Evolutionary conservation across 176 grass and related monocot species (phyloP), one percentile per base, ranked within the genome.

Genomic region (Lolium rigidum): DNA sequence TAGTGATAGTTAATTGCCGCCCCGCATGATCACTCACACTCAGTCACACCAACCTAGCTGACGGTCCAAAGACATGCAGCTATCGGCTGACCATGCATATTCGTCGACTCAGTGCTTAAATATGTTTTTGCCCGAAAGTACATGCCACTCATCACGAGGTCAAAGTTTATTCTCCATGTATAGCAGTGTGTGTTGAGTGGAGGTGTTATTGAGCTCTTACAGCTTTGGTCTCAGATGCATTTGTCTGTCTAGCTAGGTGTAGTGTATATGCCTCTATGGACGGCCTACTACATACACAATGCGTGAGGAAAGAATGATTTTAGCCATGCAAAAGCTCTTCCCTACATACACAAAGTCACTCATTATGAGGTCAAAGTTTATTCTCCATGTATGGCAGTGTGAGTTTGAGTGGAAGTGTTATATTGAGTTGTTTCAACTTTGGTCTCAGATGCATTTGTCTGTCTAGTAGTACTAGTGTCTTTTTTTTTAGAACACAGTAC

Each of bases 281-380:
- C 65, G 73, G 78, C 24, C 4, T 20, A 47, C 66, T 41, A 24
- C 57, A 64, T 79, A 55, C 11, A 74, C 10, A 52, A 21, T 57
- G 13, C 18, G 13, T n/a, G 46, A 43, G 7, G 41, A 43, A 43
- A 43, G 41, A 43, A 43, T 43, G 5, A 44, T 44, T 44, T 44
- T 1, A 44, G 41, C 41, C 5, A 44, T 44, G 41, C 41, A 35
- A 35, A 35, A 35, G 1, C 31, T 35, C 2, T 35, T 35, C 31
- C 31, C 31, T 35, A 35, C 31, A 35, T 35, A 35, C 31, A 35
- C 31, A 35, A 31, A 35, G 31, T 35, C 57, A 50, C 69, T 77
- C 14, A 68, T 80, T 6, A 49, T 57, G 10, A 84, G 68, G 81
- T 87, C 85, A 91, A 84, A 84, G 26, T 80, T 76, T 87, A 68